Base-by-base conservation (phyloP, 176 grass and related monocot genomes). In the Oryza glaberrima region DNA sequence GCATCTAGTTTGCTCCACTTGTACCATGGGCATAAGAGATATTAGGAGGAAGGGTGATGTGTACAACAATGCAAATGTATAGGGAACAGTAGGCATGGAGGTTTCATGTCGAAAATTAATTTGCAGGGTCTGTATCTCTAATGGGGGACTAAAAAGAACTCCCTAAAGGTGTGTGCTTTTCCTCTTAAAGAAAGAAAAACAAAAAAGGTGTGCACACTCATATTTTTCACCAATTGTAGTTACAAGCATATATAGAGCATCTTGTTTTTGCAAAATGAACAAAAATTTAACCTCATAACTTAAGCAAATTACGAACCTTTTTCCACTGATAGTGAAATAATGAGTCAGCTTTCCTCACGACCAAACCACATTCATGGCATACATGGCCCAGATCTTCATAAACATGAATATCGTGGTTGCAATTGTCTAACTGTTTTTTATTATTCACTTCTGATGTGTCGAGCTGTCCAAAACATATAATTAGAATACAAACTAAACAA, bases 301-400 rank as follows among this genome's bases (percentile, higher is more conserved):
- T 73, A 38, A 71, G 36, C 2, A 85, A 81, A 82, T 58, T 54
- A 81, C 72, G 11, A 41, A 98, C 96, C 93, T 98, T 98, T 86
- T 91, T 94, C 91, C 93, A 98, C 83, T 95, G 93, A 71, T 87
- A 95, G 69, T 95, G 89, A 87, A 98, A 87, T 75, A 98, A 92
- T 41, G 87, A 90, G 25, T 95, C 96, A 78, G 94, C 94, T 23
- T 81, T 95, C 86, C 86, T 92, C 85, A 94, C 86, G 83, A 98
- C 95, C 82, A 98, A 83, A 65, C 96, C 96, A 89, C 96, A 98
- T 54, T 94, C 75, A 71, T 86, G 85, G 61, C 96, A 98, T 75
- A 95, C 93, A 86, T 94, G 91, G 14, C 96, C 96, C 25, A 98
- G 46, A 79, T 98, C 96, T 81, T 98, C 96, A 80, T 94, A 73